These are phyloP conservation scores for Nelumbo lutea DNA, from an alignment of 164 flowering plant species.

Conservation along the genomic window DNA sequence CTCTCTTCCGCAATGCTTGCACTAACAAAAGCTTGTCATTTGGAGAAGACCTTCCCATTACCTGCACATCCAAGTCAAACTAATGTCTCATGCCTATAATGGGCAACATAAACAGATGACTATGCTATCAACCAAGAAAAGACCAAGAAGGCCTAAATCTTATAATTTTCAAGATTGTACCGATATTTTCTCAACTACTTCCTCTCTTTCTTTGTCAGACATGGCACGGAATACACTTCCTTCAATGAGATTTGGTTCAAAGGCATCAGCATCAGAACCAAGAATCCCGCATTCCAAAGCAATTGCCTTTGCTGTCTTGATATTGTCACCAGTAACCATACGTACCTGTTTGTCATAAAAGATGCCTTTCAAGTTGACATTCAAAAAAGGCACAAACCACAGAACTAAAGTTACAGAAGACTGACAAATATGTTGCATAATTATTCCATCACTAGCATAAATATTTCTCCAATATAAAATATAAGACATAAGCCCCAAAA, in stretches of 20 bases:
- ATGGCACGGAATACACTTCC: conserved; percentile 64
- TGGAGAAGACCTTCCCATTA: conserved; percentile 97
- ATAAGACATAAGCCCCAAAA: background rate
- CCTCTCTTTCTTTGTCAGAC: conserved; percentile 45
- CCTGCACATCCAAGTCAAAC: conserved; percentile 36
- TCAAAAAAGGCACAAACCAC: background rate
- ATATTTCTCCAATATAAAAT: background rate
- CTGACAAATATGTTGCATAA: background rate
- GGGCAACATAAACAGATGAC: background rate
- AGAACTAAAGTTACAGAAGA: background rate
- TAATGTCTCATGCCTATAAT: background rate
- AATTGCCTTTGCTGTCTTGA: conserved; percentile 89
- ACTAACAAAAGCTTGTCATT: conserved; percentile 93
- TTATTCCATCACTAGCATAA: background rate
- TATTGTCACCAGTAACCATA: conserved; percentile 96
- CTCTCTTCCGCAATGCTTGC: conserved; percentile 66
- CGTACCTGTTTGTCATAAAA: conserved; percentile 53
- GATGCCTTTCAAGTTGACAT: background rate
- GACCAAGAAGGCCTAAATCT: background rate
- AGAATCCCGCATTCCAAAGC: conserved; percentile 95
- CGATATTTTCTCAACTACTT: conserved; percentile 57
- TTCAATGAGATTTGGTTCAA: conserved; percentile 69
- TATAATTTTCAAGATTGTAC: conserved; percentile 35
- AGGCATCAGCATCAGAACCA: conserved; percentile 44
- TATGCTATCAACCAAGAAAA: background rate